Evolutionary conservation across 2,329 filamentous ascomycete genomes (phyloP).

Genomic region (Alternaria postmessia): DNA sequence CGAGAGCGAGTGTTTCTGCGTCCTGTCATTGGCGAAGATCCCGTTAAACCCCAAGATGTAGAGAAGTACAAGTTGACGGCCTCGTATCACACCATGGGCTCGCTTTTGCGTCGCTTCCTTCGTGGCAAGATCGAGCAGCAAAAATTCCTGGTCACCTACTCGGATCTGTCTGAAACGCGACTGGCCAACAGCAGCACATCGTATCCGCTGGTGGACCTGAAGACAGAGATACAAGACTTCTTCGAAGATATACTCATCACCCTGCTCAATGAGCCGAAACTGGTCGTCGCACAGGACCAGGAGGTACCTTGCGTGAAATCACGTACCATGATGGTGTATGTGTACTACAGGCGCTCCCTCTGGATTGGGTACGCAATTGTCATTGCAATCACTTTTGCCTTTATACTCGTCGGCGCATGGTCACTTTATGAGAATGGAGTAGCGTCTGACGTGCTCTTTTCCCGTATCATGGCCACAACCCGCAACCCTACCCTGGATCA

Average conservation of each 20-base stretch:
- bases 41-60: conserved; percentile 34
- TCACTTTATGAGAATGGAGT: conserved; percentile 49
- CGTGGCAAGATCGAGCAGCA: conserved; percentile 41
- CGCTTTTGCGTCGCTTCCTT: conserved; percentile 47
- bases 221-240: conserved; percentile 37
- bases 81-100: conserved; percentile 45
- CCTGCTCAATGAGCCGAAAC: conserved; percentile 44
- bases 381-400: conserved; percentile 38
- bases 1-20: conserved; percentile 39
- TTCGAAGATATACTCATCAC: conserved; percentile 52
- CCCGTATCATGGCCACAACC: conserved; percentile 50
- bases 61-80: conserved; percentile 43
- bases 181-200: conserved; percentile 40
- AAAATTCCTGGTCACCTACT: conserved; percentile 39
- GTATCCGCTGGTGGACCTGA: conserved; percentile 41
- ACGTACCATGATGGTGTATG: conserved; percentile 37
- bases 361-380: conserved; percentile 51
- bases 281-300: conserved; percentile 35
- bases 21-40: conserved; percentile 40
- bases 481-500: conserved; percentile 50
- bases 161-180: conserved; percentile 46
- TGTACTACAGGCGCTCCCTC: conserved; percentile 41
- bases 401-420: conserved; percentile 42
- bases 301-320: conserved; percentile 39
- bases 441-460: conserved; percentile 47